phyloP scores from a whole-genome alignment of 192 early-diverging fungal species.

The Irineochytrium annulatum region DNA sequence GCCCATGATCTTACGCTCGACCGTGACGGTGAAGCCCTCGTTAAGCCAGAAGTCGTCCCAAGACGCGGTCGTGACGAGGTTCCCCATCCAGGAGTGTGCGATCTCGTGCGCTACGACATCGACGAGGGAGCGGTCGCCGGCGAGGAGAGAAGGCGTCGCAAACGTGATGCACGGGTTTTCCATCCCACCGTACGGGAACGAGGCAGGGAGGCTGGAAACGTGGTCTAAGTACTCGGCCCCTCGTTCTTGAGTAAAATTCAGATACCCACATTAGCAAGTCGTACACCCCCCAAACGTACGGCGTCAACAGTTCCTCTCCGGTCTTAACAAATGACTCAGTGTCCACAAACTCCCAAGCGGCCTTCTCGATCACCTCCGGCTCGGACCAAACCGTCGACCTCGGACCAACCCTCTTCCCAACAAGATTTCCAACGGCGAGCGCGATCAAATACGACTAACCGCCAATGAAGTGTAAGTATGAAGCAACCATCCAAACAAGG shows the following conservation, averaged over 20 bases:
- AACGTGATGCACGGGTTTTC: constrained; percentile 98
- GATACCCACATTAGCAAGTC: constrained; percentile 70
- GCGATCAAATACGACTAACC: constrained; percentile 83
- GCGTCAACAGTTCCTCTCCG: constrained; percentile 66
- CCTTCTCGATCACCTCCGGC: constrained; percentile 79
- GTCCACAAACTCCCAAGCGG: constrained; percentile 90
- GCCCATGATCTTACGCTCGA: constrained; percentile 88
- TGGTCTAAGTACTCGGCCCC: constrained; percentile 4
- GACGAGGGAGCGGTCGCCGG: constrained; percentile 88
- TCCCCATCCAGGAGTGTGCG: constrained; percentile 77
- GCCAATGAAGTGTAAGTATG: constrained; percentile 13
- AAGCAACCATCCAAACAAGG: constrained; percentile 6
- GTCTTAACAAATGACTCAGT: constrained; percentile 53
- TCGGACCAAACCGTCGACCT: constrained; percentile 96
- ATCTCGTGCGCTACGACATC: constrained; percentile 96
- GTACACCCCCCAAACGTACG: constrained; percentile 95
- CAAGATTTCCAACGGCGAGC: constrained; percentile 86
- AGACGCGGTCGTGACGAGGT: constrained; percentile 36
- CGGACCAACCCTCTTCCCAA: constrained; percentile 77
- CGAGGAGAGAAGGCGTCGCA: constrained; percentile 94
- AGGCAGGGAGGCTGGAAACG: constrained; percentile 62
- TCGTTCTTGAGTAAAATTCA: background rate
- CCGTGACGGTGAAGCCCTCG: constrained; percentile 92
- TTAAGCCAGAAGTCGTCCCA: constrained; percentile 84
- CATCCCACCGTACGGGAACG: constrained; percentile 84